Base-by-base conservation (phyloP, 345 rosid genomes). In the Psidium friedrichsthalianum region DNA sequence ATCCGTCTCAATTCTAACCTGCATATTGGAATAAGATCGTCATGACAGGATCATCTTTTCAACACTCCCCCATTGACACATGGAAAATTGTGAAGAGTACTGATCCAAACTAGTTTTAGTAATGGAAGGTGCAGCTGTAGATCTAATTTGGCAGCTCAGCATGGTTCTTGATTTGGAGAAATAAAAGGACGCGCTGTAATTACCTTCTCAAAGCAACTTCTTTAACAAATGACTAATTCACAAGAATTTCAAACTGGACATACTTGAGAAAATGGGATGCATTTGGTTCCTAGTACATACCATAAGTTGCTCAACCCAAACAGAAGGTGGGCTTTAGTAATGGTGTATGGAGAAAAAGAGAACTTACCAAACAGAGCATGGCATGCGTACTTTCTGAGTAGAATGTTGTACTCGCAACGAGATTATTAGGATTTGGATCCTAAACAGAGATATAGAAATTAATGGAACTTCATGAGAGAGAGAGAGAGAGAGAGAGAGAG, bases 381-480 rank as follows among this genome's bases (percentile, higher is more conserved):
- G 98, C 94, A 51, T 90, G 89, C 2, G 95, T 94, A 83, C 88
- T 93, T 88, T 95, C 99, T 3, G 99, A 98, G 87, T 91, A 92
- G 89, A 95, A 98, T 56, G 99, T 98, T 84, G 98, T 90, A 91
- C 99, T 94, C n/a, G 96, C 98, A 85, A 98, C 96, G 86, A 98
- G 86, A 88, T 98, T 98, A 89, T 96, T 96, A 59, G 99, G 99
- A 90, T 96, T 98, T 61, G 99, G 99, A 89, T 98, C 99, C 99
- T 98, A 85, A 82, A 91, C 14, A 69, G 25, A 69, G 44, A 69
- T 64, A 89, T 87, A 88, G 87, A 89, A 90, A 85, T 56, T 27
- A 29, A 82, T 82, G 18, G 20, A 55, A 87, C 64, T 86, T 54
- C 32, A 88, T 27, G 21, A 32, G 40, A 11, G 32, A 82, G 47